Evolutionary conservation across 2,329 filamentous ascomycete species (phyloP).

Genomic region (Cladophialophora exuberans): DNA sequence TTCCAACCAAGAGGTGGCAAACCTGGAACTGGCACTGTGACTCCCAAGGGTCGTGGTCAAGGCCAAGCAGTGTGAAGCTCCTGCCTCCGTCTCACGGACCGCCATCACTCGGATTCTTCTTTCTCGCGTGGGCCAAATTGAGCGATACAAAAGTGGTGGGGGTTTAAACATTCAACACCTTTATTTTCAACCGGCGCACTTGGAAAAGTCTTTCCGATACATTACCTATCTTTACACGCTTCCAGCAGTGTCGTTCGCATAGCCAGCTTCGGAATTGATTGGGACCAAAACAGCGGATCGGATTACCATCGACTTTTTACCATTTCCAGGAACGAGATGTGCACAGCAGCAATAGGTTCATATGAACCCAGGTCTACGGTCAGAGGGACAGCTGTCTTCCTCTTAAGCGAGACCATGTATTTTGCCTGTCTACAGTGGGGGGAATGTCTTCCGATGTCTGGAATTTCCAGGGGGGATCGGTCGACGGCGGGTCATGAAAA

Average conservation of each 20-base stretch:
- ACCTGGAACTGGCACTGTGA: slow-evolving; percentile 57
- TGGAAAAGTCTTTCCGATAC: slow-evolving; percentile 29
- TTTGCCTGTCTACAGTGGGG: slow-evolving; percentile 58
- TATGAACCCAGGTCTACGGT: slow-evolving; percentile 9
- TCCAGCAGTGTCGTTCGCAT: slow-evolving; percentile 22
- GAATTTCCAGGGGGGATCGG: neutral
- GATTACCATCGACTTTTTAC: slow-evolving; percentile 16
- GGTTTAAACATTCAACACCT: slow-evolving; percentile 9
- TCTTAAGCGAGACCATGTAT: slow-evolving; percentile 89
- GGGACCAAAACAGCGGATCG: slow-evolving; percentile 19
- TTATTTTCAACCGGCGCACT: slow-evolving; percentile 27
- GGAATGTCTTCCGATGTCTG: slow-evolving; percentile 2
- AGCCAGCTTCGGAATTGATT: slow-evolving; percentile 27
- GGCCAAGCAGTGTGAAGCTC: slow-evolving; percentile 46
- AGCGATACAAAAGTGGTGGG: slow-evolving; percentile 27
- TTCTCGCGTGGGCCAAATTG: slow-evolving; percentile 14
- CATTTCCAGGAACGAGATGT: slow-evolving; percentile 2
- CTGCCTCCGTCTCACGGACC: neutral
- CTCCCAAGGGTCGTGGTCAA: slow-evolving; percentile 51
- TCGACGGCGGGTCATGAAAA: slow-evolving; percentile 5
- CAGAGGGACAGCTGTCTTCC: slow-evolving; percentile 61
- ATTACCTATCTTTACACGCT: slow-evolving; percentile 13
- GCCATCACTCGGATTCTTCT: slow-evolving; percentile 12
- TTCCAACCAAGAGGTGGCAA: slow-evolving; percentile 67
- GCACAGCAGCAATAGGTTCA: slow-evolving; percentile 13